phyloP scores from a whole-genome alignment of 225 moss, liverwort and hornwort genomes.

The Anthoceros angustus region DNA sequence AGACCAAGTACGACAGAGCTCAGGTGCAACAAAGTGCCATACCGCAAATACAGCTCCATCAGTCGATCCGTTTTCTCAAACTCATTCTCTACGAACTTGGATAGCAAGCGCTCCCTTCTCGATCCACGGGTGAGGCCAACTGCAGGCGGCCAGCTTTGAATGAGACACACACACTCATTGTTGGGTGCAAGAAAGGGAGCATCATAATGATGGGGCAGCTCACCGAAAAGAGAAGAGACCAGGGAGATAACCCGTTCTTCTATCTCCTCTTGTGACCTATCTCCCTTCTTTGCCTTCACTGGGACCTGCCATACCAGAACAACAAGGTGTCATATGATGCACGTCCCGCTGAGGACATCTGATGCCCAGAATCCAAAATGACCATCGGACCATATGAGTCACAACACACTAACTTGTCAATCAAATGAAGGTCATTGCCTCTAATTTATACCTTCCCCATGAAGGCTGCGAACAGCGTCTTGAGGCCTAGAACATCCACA shows the following conservation, averaged over 20 bases:
- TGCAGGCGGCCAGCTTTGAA: slow-evolving; percentile 10
- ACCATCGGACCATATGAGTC: too few relatives aligned
- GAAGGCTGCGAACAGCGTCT: slow-evolving; percentile 85
- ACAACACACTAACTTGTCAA: slow-evolving; percentile 3
- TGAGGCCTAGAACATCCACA: slow-evolving; percentile 87
- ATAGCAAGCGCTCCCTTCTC: slow-evolving; percentile 71
- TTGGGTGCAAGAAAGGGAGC: not conserved
- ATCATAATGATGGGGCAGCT: not conserved
- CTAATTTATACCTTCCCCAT: slow-evolving; percentile 65
- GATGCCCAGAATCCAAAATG: too few relatives aligned
- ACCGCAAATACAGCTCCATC: slow-evolving; percentile 98
- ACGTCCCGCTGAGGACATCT: not conserved
- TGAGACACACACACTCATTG: not conserved
- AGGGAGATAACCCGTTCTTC: slow-evolving; percentile 92
- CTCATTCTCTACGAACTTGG: slow-evolving; percentile 69
- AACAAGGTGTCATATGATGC: not conserved
- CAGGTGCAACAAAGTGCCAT: not conserved
- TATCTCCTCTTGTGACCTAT: slow-evolving; percentile 62
- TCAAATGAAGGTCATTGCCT: not conserved
- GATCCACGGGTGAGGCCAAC: slow-evolving; percentile 78
- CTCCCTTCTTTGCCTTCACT: slow-evolving; percentile 54
- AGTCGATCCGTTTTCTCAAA: slow-evolving; percentile 88
- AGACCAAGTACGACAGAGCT: not conserved
- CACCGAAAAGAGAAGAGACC: slow-evolving; percentile 90
- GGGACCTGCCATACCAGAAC: slow-evolving; percentile 41